Conservation (phyloP, 768 basidiomycete genomes). For the Dacryopinax spathularia region DNA sequence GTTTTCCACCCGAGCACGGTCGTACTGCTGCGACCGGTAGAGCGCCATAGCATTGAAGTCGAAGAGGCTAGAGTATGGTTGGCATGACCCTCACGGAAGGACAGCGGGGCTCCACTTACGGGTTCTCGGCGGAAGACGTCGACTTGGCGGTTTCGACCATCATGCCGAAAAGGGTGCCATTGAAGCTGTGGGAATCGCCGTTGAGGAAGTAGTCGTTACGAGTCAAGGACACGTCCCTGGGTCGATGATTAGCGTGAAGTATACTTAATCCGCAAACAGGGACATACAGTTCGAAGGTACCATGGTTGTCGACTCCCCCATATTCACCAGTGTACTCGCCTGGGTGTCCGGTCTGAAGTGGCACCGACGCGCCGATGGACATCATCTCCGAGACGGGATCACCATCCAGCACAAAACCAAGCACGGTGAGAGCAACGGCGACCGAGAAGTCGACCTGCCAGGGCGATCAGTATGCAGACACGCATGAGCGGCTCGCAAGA, state of each 20-base stretch:
- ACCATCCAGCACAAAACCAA: conserved; percentile 10
- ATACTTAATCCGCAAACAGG: too few relatives aligned
- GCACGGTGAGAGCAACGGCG: conserved; percentile 10
- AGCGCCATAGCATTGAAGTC: neutral
- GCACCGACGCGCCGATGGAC: conserved; percentile 4
- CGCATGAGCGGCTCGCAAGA: neutral
- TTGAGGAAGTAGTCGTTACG: neutral
- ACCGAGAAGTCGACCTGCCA: conserved; percentile 6
- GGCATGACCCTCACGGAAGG: neutral
- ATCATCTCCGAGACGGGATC: conserved; percentile 7
- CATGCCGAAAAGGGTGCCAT: neutral
- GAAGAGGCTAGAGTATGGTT: neutral
- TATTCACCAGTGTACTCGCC: neutral
- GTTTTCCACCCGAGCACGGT: neutral
- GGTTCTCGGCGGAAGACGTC: neutral
- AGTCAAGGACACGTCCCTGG: neutral
- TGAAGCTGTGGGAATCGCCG: neutral
- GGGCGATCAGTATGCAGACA: neutral
- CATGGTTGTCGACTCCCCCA: neutral
- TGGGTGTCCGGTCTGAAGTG: conserved; percentile 3
- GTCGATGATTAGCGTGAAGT: neutral
- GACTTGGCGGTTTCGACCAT: neutral
- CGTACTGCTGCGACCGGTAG: conserved; percentile 1
- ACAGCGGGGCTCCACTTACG: neutral
- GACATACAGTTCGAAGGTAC: neutral